Evolutionary conservation across 306 rosid species (phyloP).

Genomic region (Phaseolus lunatus): DNA sequence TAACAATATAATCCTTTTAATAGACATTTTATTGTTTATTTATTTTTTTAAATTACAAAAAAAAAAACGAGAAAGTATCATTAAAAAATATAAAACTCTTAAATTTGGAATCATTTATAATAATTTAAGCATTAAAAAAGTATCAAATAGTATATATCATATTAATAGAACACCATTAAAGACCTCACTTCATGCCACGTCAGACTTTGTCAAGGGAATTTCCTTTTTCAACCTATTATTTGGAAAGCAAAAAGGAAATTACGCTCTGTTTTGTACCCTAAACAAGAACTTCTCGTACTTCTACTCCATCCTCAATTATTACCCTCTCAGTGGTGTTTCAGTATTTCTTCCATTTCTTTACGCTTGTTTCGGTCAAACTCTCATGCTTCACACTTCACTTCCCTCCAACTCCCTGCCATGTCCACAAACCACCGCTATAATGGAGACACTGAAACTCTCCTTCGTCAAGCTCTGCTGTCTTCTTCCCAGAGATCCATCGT

Average conservation of each 20-base stretch:
- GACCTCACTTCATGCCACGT: background rate
- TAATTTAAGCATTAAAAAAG: too few species aligned
- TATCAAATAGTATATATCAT: too few species aligned
- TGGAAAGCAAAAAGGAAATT: too few species aligned
- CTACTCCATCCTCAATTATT: too few species aligned
- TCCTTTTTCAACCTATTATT: conserved; percentile 28
- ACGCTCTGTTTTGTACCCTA: too few species aligned
- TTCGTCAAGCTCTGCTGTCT: conserved; percentile 61
- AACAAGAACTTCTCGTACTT: background rate
- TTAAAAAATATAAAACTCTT: too few species aligned
- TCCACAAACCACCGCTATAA: conserved; percentile 11
- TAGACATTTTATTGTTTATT: too few species aligned
- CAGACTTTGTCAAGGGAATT: background rate
- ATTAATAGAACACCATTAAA: too few species aligned
- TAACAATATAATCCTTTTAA: too few species aligned
- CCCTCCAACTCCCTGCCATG: conserved; percentile 32
- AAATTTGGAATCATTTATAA: too few species aligned
- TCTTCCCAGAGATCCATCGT: conserved; percentile 52
- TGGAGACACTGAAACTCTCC: conserved; percentile 55
- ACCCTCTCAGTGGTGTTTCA: background rate
- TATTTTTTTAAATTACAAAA: too few species aligned
- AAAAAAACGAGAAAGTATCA: too few species aligned
- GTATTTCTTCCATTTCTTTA: background rate
- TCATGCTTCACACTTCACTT: background rate
- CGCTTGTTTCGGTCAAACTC: background rate